Evolutionary conservation across 352 stramenopile genomes (phyloP).

Genomic region (Pythium rhizo-oryzae): DNA sequence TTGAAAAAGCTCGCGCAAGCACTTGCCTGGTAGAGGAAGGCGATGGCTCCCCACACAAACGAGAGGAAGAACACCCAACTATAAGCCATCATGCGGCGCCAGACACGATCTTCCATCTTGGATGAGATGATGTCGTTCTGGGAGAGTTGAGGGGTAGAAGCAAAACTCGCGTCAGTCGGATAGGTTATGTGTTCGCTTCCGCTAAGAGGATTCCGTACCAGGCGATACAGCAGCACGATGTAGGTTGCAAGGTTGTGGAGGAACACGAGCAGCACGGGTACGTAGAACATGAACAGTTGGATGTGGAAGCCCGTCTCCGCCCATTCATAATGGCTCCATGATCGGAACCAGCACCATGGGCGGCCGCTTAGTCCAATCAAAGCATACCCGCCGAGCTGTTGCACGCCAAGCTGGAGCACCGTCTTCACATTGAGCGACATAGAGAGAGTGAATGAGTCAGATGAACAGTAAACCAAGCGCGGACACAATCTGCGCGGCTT

Average conservation of each 20-base stretch:
- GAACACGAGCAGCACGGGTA: conserved; percentile 48
- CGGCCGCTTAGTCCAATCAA: conserved; percentile 65
- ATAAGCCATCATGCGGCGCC: conserved; percentile 67
- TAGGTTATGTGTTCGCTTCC: background rate
- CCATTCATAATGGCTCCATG: conserved; percentile 67
- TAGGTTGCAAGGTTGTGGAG: conserved; percentile 69
- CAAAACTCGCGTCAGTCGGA: background rate
- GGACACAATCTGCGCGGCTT: background rate
- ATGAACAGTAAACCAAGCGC: background rate
- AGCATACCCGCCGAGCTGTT: conserved; percentile 46
- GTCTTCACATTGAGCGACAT: conserved; percentile 33
- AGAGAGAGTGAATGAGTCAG: background rate
- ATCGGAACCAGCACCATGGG: conserved; percentile 80
- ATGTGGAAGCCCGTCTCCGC: conserved; percentile 46
- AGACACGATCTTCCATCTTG: conserved; percentile 67
- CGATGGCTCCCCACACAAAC: conserved; percentile 50
- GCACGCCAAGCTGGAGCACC: conserved; percentile 47
- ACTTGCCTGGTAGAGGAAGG: conserved; percentile 47
- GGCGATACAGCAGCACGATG: conserved; percentile 55
- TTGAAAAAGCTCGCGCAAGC: background rate
- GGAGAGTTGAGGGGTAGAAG: background rate
- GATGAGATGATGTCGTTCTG: conserved; percentile 64
- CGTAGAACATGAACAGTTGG: conserved; percentile 70
- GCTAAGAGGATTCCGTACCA: conserved; percentile 37
- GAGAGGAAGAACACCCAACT: conserved; percentile 57